Base-by-base conservation (phyloP, 257 asterid species). In the Nicotiana benthamiana region DNA sequence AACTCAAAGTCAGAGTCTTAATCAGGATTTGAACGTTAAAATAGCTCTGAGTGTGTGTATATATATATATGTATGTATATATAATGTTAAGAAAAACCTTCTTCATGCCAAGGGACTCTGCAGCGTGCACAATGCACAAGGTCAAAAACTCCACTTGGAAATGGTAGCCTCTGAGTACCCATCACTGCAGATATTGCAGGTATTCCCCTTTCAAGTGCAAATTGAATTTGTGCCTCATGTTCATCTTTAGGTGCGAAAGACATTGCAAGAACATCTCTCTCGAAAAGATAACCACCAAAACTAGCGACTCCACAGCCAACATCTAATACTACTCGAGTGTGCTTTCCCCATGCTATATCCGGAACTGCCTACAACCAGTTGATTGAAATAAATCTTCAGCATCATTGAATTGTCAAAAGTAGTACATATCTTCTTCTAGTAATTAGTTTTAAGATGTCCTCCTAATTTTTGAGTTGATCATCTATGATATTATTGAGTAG, bases 231-330 rank as follows among this genome's bases (percentile, higher is more conserved):
- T 61, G 98, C 98, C 86, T 90, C 97, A 20, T 93, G 97, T 83
- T 94, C 97, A 70, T 94, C 97, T 86, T 94, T 94, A 15, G 97
- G 98, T 51, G 97, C 97, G 51, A 94, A 91, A 54, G 97, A 93
- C 89, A 94, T 85, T 48, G 96, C 85, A 24, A 94, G 86, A 75
- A 94, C 97, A 57, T 91, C 97, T 84, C 90, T 91, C n/a, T 93
- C 97, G 12, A 93, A 94, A 54, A 94, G 90, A 83, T 77, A 94
- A 8, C 97, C 98, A 18, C 97, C 97, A 8, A 94, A 86, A 79
- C 97, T 94, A 13, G 98, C 97, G n/a, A 92, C 97, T 52, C 98
- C 97, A 81, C 97, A 92, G 30, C 98, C 97, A 26, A 94, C 96
- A 64, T 94, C 98, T 82, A 94, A 83, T 32, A 91, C 67, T 7